Evolutionary conservation across 2,329 filamentous ascomycete genomes (phyloP).

Genomic region (Cercospora zeina): DNA sequence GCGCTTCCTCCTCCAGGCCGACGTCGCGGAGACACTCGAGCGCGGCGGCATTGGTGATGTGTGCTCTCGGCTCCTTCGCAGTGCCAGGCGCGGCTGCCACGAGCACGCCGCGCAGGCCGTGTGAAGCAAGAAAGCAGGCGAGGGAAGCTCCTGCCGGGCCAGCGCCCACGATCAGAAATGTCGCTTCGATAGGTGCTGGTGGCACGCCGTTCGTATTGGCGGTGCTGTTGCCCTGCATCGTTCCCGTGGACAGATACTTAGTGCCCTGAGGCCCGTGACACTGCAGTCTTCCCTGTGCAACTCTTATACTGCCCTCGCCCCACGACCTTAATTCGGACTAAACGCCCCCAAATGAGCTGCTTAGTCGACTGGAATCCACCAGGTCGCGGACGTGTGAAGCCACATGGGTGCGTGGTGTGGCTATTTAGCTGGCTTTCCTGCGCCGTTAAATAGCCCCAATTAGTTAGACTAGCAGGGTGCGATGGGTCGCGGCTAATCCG

Average conservation of each 20-base stretch:
- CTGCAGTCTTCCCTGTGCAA: neutral
- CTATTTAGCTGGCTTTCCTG: conserved; percentile 4
- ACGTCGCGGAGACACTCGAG: conserved; percentile 52
- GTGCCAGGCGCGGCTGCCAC: conserved; percentile 53
- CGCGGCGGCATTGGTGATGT: conserved; percentile 61
- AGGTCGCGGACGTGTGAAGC: neutral
- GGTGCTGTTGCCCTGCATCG: conserved; percentile 4
- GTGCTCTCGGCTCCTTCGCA: conserved; percentile 59
- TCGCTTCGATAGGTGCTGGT: conserved; percentile 30
- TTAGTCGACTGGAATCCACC: neutral
- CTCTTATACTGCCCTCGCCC: neutral
- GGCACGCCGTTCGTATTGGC: conserved; percentile 18
- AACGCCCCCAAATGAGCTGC: neutral
- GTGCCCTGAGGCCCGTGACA: no score
- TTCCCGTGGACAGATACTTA: neutral
- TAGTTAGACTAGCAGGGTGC: neutral
- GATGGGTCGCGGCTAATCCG: neutral
- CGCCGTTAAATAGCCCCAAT: neutral
- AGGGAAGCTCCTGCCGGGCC: conserved; percentile 41
- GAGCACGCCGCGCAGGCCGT: conserved; percentile 54
- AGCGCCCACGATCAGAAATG: conserved; percentile 40
- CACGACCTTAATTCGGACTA: neutral
- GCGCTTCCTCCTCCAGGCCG: conserved; percentile 44
- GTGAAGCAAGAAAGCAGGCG: conserved; percentile 39
- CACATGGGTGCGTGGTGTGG: neutral